Percentiles rank a stretch among this genome's conserved stretches.
These are phyloP conservation scores for Alternaria novae-zelandiae DNA, from an alignment of 2,329 filamentous ascomycete species.

Conservation along the genomic window DNA sequence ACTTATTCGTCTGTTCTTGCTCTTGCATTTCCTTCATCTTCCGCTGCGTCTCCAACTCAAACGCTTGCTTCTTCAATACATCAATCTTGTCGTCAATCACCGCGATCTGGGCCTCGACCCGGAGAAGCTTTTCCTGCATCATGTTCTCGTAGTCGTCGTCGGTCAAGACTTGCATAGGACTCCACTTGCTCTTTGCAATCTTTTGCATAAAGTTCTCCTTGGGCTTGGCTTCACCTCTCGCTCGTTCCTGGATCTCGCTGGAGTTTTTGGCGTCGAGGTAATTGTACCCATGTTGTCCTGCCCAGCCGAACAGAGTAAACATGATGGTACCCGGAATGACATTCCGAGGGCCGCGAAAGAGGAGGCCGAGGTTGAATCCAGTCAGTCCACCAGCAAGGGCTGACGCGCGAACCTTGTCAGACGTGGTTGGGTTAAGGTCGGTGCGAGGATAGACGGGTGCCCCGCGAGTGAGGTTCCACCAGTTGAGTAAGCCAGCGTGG, in stretches of 20 bases:
- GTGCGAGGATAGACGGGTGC: constrained; percentile 24
- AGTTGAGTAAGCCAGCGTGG: constrained; percentile 36
- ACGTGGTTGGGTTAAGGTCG: constrained; percentile 58
- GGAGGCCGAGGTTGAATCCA: constrained; percentile 58
- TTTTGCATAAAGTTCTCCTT: constrained; percentile 55
- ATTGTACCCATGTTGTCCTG: constrained; percentile 65
- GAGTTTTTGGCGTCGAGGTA: constrained; percentile 56
- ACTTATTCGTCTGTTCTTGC: not conserved
- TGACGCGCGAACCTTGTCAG: constrained; percentile 71
- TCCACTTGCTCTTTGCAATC: constrained; percentile 69
- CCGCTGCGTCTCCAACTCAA: constrained; percentile 23
- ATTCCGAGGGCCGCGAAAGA: constrained; percentile 55
- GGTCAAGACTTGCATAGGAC: constrained; percentile 71
- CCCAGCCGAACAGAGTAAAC: constrained; percentile 63
- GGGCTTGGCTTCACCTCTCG: constrained; percentile 34
- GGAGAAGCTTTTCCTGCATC: constrained; percentile 73
- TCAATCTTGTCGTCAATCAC: constrained; percentile 78
- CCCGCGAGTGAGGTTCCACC: constrained; percentile 39
- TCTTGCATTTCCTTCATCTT: constrained; percentile 13
- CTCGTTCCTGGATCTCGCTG: constrained; percentile 38
- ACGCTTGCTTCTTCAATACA: constrained; percentile 48
- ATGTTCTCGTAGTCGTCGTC: constrained; percentile 76
- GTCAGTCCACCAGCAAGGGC: constrained; percentile 74
- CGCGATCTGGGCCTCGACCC: constrained; percentile 77
- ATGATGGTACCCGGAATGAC: constrained; percentile 64